phyloP scores from a whole-genome alignment of 2,329 filamentous ascomycete genomes.

The Fusarium aywerte region DNA sequence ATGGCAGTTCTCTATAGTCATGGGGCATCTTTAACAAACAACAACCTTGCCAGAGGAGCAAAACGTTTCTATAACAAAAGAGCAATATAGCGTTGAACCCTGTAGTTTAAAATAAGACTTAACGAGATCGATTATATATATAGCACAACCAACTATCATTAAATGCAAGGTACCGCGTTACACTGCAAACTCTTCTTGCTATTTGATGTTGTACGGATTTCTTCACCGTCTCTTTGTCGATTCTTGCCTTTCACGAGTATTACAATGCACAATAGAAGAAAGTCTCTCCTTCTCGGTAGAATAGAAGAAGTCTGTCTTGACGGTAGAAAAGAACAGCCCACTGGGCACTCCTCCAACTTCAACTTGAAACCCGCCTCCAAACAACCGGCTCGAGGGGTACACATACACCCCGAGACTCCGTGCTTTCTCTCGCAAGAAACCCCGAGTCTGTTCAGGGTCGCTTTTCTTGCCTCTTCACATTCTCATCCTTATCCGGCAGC shows the following conservation, averaged over 20 bases:
- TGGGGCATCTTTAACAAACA: neutral
- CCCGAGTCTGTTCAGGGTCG: slow-evolving; percentile 15
- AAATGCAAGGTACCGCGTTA: slow-evolving; percentile 35
- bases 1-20: slow-evolving; percentile 3
- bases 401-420: slow-evolving; percentile 14
- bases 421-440: neutral
- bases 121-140: slow-evolving; percentile 9
- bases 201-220: slow-evolving; percentile 16
- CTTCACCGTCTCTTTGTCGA: slow-evolving; percentile 28
- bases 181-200: slow-evolving; percentile 8
- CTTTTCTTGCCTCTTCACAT: neutral
- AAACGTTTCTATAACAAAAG: slow-evolving; percentile 33
- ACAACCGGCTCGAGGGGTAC: slow-evolving; percentile 22
- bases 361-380: slow-evolving; percentile 37
- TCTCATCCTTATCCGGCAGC: neutral
- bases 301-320: neutral
- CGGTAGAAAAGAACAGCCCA: slow-evolving; percentile 36
- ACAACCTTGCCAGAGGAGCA: slow-evolving; percentile 13
- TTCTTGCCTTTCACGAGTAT: neutral
- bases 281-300: slow-evolving; percentile 3
- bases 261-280: neutral
- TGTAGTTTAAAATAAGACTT: slow-evolving; percentile 5
- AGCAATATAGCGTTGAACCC: slow-evolving; percentile 26
- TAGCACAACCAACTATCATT: slow-evolving; percentile 25
- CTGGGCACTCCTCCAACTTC: slow-evolving; percentile 42